phyloP scores from a whole-genome alignment of 2,329 filamentous ascomycete species.

The Phyllosticta citrichinensis region DNA sequence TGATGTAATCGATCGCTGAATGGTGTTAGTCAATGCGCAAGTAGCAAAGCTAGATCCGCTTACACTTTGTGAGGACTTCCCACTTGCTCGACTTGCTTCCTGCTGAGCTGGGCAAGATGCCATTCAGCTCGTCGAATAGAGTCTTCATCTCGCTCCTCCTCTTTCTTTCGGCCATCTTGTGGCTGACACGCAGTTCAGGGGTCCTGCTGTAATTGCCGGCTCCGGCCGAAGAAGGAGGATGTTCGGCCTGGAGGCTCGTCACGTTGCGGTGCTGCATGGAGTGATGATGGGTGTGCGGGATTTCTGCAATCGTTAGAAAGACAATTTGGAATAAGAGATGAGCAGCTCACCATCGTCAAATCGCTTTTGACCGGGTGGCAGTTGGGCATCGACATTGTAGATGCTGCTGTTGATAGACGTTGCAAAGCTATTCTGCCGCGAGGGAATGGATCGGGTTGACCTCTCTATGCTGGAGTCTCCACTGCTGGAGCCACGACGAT shows the following conservation, averaged over 20 bases:
- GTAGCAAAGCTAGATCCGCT: conserved; percentile 15
- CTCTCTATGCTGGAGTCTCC: conserved; percentile 37
- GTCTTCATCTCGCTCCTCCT: conserved; percentile 82
- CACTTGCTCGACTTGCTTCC: conserved; percentile 82
- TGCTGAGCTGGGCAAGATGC: conserved; percentile 68
- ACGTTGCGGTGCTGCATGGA: conserved; percentile 65
- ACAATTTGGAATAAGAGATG: neutral
- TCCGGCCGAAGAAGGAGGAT: conserved; percentile 42
- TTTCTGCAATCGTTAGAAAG: conserved; percentile 25
- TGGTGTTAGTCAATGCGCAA: neutral
- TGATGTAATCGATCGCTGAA: conserved; percentile 42
- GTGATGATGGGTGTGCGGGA: conserved; percentile 56
- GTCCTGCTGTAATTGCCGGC: conserved; percentile 73
- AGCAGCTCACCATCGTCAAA: conserved; percentile 49
- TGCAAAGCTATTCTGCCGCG: conserved; percentile 64
- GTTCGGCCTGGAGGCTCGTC: conserved; percentile 54
- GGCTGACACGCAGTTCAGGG: conserved; percentile 70
- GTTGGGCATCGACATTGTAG: conserved; percentile 61
- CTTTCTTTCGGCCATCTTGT: conserved; percentile 78
- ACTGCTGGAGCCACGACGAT: conserved; percentile 39
- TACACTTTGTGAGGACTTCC: conserved; percentile 81
- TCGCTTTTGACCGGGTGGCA: conserved; percentile 62
- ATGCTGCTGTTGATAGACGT: conserved; percentile 73
- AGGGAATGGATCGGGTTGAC: conserved; percentile 48
- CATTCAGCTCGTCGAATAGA: conserved; percentile 69